Base-by-base conservation (phyloP, 306 rosid genomes). In the Quercus berberidifolia region DNA sequence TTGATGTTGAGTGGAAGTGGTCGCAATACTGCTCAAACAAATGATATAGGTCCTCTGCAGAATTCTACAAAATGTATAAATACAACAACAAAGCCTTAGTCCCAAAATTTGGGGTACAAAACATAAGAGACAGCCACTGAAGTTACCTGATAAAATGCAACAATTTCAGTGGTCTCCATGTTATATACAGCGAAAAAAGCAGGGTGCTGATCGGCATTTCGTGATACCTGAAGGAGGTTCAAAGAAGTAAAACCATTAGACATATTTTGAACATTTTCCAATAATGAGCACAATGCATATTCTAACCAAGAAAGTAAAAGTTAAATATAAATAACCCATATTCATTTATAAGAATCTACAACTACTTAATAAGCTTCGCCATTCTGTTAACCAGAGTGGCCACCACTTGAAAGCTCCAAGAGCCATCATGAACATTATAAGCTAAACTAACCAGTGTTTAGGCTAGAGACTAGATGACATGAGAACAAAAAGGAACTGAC, bases 141-240 rank as follows among this genome's bases (percentile, higher is more conserved):
- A 28, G 20, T 71, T 80, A 91, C 99, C 98, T 88, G 96, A 89
- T 91, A 91, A 84, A 95, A 95, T 67, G 99, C 92, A 75, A 91
- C 84, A 71, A 95, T 91, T 88, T 91, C 97, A 65, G 99, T 93
- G 26, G 99, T 91, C 89, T 91, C 99, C 99, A 95, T 95, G 91
- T 93, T 87, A 86, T 95, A 95, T 65, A 95, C 91, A 69, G 97
- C 94, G 71, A 91, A 90, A 83, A 95, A 95, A 49, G 94, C 92
- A 23, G 88, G 88, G 55, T 93, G 94, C 30, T 90, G 89, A 87
- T 95, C 99, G 18, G 90, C 85, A 83, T 82, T 86, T 85, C 98
- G 87, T 55, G 92, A 85, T 74, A 91, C 91, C 98, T 95, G 89
- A 84, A 82, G 90, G 83, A 82, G 86, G 78, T 85, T 80, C 75